A percentile compares a stretch with the other conserved stretches of the same genome.
Conservation (phyloP, 1,284 basidiomycete species). For the Cystobasidium sp. region DNA sequence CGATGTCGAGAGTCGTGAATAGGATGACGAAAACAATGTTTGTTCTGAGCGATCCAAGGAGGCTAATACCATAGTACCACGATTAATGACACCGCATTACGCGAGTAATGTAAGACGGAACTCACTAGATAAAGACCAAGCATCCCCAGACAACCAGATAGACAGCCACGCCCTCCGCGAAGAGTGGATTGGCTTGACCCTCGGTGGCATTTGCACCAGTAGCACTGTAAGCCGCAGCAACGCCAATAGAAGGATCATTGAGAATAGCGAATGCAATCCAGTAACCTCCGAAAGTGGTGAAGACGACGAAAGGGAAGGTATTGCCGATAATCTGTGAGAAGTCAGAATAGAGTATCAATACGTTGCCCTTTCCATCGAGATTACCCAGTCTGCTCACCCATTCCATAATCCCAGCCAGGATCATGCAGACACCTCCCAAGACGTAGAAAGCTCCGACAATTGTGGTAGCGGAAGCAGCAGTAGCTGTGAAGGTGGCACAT, state of each 20-base stretch:
- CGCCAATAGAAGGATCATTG: conserved; percentile 27
- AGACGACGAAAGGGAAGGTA: conserved; percentile 50
- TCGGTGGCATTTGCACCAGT: conserved; percentile 9
- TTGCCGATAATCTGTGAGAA: conserved; percentile 39
- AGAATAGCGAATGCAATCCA: conserved; percentile 35
- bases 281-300: conserved; percentile 49
- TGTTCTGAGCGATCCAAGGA: conserved; percentile 50
- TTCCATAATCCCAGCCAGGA: conserved; percentile 45
- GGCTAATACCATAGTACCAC: conserved; percentile 18
- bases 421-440: conserved; percentile 45
- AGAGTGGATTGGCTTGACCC: conserved; percentile 10
- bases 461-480: conserved; percentile 20
- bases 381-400: neutral
- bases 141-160: conserved; percentile 47
- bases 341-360: neutral
- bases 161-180: conserved; percentile 47
- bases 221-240: conserved; percentile 36
- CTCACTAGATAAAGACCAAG: conserved; percentile 46
- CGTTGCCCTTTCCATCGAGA: neutral
- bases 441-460: conserved; percentile 41
- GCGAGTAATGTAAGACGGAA: neutral
- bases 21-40: conserved; percentile 51
- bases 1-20: conserved; percentile 49
- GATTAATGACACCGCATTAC: neutral
- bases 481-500: conserved; percentile 11